Evolutionary conservation across 192 early-diverging fungal species (phyloP).

Genomic region (Backusella liffmaniae): DNA sequence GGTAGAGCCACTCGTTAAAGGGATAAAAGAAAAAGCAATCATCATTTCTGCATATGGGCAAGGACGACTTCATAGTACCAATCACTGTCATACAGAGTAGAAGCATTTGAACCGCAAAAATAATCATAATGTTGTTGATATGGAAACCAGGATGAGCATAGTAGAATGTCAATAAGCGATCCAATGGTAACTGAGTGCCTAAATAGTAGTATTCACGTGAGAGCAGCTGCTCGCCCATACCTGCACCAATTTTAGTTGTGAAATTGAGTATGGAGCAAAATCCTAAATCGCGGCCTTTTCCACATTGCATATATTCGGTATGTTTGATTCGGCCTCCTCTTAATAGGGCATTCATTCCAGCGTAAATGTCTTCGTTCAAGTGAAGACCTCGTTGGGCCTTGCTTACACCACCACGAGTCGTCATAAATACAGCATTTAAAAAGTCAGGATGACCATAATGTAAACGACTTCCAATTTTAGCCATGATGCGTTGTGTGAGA

Average conservation of each 20-base stretch:
- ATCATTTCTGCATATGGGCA: constrained; percentile 44
- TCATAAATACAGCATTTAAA: constrained; percentile 73
- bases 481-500: constrained; percentile 71
- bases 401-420: constrained; percentile 69
- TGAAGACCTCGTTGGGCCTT: constrained; percentile 78
- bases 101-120: constrained; percentile 68
- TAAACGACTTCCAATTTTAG: constrained; percentile 63
- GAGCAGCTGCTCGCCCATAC: constrained; percentile 79
- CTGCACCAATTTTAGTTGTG: constrained; percentile 75
- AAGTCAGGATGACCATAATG: constrained; percentile 82
- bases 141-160: constrained; percentile 77
- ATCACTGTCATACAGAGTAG: constrained; percentile 64
- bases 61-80: constrained; percentile 53
- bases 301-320: constrained; percentile 78
- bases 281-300: constrained; percentile 75
- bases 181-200: constrained; percentile 68
- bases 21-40: constrained; percentile 60
- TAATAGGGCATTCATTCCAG: constrained; percentile 73
- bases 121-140: constrained; percentile 75
- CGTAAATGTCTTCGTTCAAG: constrained; percentile 81
- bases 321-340: constrained; percentile 75
- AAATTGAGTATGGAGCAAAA: constrained; percentile 77
- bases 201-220: constrained; percentile 80
- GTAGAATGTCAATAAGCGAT: constrained; percentile 74
- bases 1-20: constrained; percentile 62